phyloP scores from a whole-genome alignment of 306 rosid genomes.

The Cicer cuneatum region DNA sequence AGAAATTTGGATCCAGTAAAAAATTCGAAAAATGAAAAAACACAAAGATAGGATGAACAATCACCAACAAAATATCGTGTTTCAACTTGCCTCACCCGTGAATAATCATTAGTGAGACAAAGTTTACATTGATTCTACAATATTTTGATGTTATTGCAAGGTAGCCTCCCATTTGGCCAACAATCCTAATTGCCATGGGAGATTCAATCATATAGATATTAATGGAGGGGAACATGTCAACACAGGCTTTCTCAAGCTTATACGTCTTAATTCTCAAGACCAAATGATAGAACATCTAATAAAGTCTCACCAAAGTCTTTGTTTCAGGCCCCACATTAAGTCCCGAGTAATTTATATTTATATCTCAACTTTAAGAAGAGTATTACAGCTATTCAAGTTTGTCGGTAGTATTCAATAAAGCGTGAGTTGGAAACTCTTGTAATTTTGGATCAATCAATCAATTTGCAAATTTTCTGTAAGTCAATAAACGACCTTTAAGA shows the following conservation, averaged over 20 bases:
- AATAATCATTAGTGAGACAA: not conserved
- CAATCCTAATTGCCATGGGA: not conserved
- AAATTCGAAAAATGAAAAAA: too few relatives aligned
- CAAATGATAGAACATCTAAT: not conserved
- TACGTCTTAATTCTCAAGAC: not conserved
- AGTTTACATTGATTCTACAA: not conserved
- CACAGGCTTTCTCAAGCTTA: not conserved
- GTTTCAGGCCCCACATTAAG: not conserved
- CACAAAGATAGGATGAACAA: too few relatives aligned
- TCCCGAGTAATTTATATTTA: not conserved
- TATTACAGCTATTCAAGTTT: not conserved
- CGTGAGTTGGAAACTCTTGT: not conserved
- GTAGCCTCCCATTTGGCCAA: not conserved
- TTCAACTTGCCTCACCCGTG: not conserved
- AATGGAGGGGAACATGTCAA: not conserved
- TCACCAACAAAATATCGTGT: too few relatives aligned
- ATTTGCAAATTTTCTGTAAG: not conserved
- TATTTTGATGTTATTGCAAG: not conserved
- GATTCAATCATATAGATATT: not conserved
- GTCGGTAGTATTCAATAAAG: not conserved
- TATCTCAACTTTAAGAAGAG: not conserved
- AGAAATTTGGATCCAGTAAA: too few relatives aligned
- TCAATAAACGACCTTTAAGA: not conserved
- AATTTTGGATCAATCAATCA: not conserved
- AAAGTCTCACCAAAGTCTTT: not conserved